Evolutionary conservation across 139 green algal species (phyloP), one percentile per base, ranked within the genome.

Genomic region (Volvox reticuliferus): DNA sequence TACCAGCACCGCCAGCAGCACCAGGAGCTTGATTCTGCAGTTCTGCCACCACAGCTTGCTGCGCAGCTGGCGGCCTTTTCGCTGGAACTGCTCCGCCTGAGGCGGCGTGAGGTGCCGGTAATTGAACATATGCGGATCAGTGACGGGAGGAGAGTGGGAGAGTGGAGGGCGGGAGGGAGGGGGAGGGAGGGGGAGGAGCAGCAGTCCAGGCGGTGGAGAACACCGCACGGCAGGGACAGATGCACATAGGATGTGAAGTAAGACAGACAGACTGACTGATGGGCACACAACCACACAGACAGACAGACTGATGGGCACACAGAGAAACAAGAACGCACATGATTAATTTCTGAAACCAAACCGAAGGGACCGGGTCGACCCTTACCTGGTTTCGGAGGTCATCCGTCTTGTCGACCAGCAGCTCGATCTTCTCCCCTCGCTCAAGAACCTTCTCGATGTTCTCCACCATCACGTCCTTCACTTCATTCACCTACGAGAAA

Each of bases 401-500:
- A 69, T 99, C 98, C 24, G 98, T 98, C 91, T 98, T 98, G 93
- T 99, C 95, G 50, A 99, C 97, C 80, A 99, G 94, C 90, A 99
- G 93, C 94, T 99, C 97, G 30, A 99, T 97, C 87, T 96, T 94
- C 92, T 99, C 97, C 1, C 98, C 98, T 5, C 98, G 94, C 37
- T 99, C 98, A 83, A 99, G 91, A 85, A 99, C 96, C 95, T 98
- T 97, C 22, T 99, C 97, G 68, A 99, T 98, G 93, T 99, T 99
- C 80, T 98, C 95, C 63, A 99, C 93, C 96, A 99, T 98, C 67
- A 99, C 95, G 62, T 96, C 95, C 92, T 97, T 97, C 26, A 98
- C 95, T 71, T 99, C 97, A 32, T 93, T 93, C 69, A 98, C 96
- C 95, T 98, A 77, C 2, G 73, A 33, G n/a, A n/a, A n/a, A 50